These are phyloP conservation scores for Pholiota microspora DNA, from an alignment of 768 basidiomycete species.

Conservation along the genomic window DNA sequence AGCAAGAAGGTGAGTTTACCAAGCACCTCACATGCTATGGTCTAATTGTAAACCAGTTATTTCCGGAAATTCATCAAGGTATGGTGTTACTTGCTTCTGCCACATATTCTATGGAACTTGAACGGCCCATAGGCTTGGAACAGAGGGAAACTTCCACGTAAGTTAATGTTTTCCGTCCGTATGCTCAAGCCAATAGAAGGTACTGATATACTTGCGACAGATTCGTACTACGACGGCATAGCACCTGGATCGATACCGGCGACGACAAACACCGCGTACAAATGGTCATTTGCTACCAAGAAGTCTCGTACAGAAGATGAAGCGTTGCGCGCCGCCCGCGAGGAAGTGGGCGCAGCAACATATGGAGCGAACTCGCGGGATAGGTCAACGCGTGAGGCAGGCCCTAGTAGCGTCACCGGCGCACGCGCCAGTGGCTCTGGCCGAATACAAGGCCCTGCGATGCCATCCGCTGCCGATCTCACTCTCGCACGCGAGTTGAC, in stretches of 20 bases:
- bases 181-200: slow-evolving; percentile 3
- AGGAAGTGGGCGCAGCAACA: slow-evolving; percentile 54
- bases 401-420: slow-evolving; percentile 17
- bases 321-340: slow-evolving; percentile 57
- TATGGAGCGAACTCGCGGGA: slow-evolving; percentile 27
- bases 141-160: slow-evolving; percentile 68
- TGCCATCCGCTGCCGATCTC: slow-evolving; percentile 69
- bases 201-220: slow-evolving; percentile 10
- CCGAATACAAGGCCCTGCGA: slow-evolving; percentile 61
- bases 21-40: slow-evolving; percentile 16
- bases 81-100: slow-evolving; percentile 12
- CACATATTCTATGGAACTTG: slow-evolving; percentile 2
- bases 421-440: slow-evolving; percentile 27
- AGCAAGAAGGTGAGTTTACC: slow-evolving; percentile 60
- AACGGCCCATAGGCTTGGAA: slow-evolving; percentile 67
- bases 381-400: slow-evolving; percentile 20
- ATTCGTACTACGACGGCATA: slow-evolving; percentile 50
- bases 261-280: slow-evolving; percentile 76
- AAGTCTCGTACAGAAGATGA: slow-evolving; percentile 54
- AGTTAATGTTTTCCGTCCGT: slow-evolving; percentile 14
- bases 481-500: slow-evolving; percentile 65
- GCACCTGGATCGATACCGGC: slow-evolving; percentile 53
- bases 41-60: slow-evolving; percentile 54
- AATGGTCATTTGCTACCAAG: slow-evolving; percentile 84
- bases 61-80: slow-evolving; percentile 93